Percentiles rank a stretch among this genome's conserved stretches.
These are phyloP conservation scores for Xerocomellus intermedius DNA, from an alignment of 768 basidiomycete genomes.

Conservation along the genomic window DNA sequence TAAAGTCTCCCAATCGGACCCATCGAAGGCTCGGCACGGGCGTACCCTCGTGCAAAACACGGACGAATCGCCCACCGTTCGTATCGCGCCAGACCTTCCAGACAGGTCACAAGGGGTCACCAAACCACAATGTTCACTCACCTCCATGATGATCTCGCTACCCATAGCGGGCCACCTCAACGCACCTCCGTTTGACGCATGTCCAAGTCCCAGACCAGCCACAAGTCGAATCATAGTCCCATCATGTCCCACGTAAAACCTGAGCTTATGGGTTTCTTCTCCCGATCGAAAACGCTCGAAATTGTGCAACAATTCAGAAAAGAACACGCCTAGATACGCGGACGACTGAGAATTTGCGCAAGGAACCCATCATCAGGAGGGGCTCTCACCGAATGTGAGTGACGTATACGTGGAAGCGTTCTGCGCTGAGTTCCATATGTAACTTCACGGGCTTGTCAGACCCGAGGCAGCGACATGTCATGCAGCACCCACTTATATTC, in stretches of 20 bases:
- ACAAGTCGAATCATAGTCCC: conserved; percentile 45
- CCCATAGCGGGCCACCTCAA: conserved; percentile 50
- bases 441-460: conserved; percentile 29
- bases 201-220: conserved; percentile 40
- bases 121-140: conserved; percentile 11
- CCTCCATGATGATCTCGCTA: conserved; percentile 48
- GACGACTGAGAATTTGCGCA: not conserved
- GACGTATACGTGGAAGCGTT: conserved; percentile 43
- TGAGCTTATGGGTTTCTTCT: conserved; percentile 35
- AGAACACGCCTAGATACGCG: conserved; percentile 40
- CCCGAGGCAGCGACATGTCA: not conserved
- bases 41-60: conserved; percentile 45
- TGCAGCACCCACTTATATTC: conserved; percentile 47
- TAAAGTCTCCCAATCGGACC: conserved; percentile 36
- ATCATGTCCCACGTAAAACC: conserved; percentile 48
- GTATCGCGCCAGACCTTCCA: conserved; percentile 40
- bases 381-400: conserved; percentile 41
- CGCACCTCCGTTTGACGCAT: conserved; percentile 17
- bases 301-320: conserved; percentile 43
- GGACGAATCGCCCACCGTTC: conserved; percentile 33
- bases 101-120: not conserved
- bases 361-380: not conserved
- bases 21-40: conserved; percentile 38
- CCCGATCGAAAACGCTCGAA: conserved; percentile 36
- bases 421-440: conserved; percentile 49